A percentile compares a stretch with the other conserved stretches of the same genome.
These are phyloP conservation scores for Lepidium africanum DNA, from an alignment of 345 rosid genomes.

Conservation along the genomic window DNA sequence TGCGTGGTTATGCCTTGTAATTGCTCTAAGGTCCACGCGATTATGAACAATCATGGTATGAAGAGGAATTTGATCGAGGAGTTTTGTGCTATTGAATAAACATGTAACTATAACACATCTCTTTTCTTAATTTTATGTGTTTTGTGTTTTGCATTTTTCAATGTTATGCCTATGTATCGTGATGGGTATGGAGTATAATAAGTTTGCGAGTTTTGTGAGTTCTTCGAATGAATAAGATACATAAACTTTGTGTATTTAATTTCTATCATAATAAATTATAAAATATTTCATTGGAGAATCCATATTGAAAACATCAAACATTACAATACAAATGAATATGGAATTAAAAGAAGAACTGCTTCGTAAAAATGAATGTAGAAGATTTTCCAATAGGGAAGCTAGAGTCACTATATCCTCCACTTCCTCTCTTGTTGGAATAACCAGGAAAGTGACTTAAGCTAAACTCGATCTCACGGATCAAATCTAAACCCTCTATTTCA, in stretches of 20 bases:
- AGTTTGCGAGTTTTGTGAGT: constrained; percentile 1
- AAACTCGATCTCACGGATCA: constrained; percentile 19
- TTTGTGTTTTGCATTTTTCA: constrained; percentile 1
- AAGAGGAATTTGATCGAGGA: constrained; percentile 55
- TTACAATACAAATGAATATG: not conserved
- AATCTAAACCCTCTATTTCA: constrained; percentile 24
- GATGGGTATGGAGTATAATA: not conserved
- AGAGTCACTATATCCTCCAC: not conserved
- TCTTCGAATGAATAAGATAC: not conserved
- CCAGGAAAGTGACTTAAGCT: constrained; percentile 31
- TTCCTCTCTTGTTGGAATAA: constrained; percentile 45
- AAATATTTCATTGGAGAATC: not conserved
- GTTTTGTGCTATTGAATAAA: constrained; percentile 14
- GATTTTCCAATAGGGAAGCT: constrained; percentile 36
- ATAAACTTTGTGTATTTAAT: not conserved
- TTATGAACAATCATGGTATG: constrained; percentile 29
- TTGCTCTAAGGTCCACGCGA: constrained; percentile 51
- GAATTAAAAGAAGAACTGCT: constrained; percentile 10
- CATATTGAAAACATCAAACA: not conserved
- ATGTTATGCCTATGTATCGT: not conserved
- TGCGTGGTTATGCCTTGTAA: constrained; percentile 43
- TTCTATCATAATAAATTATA: constrained; percentile 1
- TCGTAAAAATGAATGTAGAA: constrained; percentile 32
- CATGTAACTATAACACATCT: not conserved
- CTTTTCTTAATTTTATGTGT: not conserved